A percentile compares a stretch with the other conserved stretches of the same genome.
phyloP scores from a whole-genome alignment of 129 eudicot species.

The Flaveria ramosissima region DNA sequence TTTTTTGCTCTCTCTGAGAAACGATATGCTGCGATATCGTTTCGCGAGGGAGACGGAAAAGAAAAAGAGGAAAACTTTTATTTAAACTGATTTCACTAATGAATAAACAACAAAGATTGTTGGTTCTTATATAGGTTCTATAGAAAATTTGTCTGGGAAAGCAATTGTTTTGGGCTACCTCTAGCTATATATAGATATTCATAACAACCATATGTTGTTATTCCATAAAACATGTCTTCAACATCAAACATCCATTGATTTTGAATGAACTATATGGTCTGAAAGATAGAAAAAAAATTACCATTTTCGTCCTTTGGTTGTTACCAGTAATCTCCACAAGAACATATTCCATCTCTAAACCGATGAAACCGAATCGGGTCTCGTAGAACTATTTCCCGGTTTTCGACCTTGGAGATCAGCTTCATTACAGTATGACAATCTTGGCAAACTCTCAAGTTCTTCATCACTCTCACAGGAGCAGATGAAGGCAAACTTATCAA shows the following conservation, averaged over 20 bases:
- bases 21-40: slow-evolving; percentile 29
- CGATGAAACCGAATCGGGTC: slow-evolving; percentile 52
- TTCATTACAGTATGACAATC: slow-evolving; percentile 51
- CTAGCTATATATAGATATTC: slow-evolving; percentile 17
- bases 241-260: slow-evolving; percentile 1
- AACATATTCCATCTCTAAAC: slow-evolving; percentile 49
- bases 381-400: slow-evolving; percentile 42
- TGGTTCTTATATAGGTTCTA: not conserved
- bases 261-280: not conserved
- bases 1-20: slow-evolving; percentile 40
- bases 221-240: slow-evolving; percentile 25
- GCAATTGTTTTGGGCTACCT: slow-evolving; percentile 26
- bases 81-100: not conserved
- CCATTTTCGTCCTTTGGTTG: not conserved
- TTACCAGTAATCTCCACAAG: slow-evolving; percentile 53
- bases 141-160: slow-evolving; percentile 16
- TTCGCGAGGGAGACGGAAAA: slow-evolving; percentile 41
- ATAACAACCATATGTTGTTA: not conserved
- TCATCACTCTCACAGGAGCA: slow-evolving; percentile 52
- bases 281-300: not conserved
- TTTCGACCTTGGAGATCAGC: slow-evolving; percentile 40
- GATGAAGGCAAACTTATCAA: slow-evolving; percentile 40
- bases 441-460: slow-evolving; percentile 50
- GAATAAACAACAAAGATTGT: slow-evolving; percentile 15
- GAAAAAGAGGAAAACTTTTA: slow-evolving; percentile 35